phyloP scores from a whole-genome alignment of 2,329 filamentous ascomycete species.

The Botrytis fabae region DNA sequence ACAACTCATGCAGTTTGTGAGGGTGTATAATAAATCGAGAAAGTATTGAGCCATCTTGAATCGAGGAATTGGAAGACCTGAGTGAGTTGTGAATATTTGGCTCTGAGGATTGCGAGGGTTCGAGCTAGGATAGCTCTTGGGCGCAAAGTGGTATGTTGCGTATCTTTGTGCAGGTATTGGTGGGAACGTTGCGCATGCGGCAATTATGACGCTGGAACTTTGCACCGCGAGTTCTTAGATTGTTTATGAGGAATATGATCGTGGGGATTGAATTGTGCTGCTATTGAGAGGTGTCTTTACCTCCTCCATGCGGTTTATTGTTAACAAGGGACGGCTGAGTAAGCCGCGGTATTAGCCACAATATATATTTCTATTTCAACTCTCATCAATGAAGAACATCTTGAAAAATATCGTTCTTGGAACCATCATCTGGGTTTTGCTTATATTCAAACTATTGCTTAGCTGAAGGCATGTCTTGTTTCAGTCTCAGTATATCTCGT shows the following conservation, averaged over 20 bases:
- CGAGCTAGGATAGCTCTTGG: conserved; percentile 10
- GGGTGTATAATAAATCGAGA: conserved; percentile 84
- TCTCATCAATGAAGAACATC: neutral
- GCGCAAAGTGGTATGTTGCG: conserved; percentile 11
- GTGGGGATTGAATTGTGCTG: neutral
- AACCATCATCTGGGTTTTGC: neutral
- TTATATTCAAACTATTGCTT: neutral
- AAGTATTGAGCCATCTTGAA: conserved; percentile 74
- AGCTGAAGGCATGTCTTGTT: neutral
- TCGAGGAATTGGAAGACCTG: neutral
- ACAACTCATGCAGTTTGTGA: conserved; percentile 94
- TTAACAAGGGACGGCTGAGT: conserved; percentile 4
- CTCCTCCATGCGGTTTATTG: neutral
- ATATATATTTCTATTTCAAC: neutral
- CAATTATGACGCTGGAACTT: no score
- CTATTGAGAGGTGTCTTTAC: conserved; percentile 13
- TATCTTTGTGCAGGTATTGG: neutral
- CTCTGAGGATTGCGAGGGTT: conserved; percentile 2
- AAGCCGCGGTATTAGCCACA: neutral
- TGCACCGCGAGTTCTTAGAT: neutral
- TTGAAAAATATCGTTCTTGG: neutral
- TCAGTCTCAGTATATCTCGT: neutral
- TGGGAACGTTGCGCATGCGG: neutral
- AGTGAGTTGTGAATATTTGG: neutral
- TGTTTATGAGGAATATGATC: neutral